Base-by-base conservation (phyloP, 495 filamentous ascomycete species). In the Aspergillus biplanus region DNA sequence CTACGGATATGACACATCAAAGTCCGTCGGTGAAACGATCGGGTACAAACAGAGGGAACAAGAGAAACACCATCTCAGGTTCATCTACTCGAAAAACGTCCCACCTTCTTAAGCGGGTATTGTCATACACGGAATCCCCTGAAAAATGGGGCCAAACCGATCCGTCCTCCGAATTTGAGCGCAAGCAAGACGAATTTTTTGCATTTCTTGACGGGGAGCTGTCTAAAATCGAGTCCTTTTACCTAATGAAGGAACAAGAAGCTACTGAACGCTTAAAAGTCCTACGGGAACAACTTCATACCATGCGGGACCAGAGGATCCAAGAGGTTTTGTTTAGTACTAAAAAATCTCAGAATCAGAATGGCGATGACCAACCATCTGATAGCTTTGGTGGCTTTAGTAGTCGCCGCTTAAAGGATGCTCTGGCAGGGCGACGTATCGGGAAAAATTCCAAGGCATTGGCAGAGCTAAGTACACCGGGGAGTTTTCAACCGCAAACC, bases 151-250 rank as follows among this genome's bases (percentile, higher is more conserved):
- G 70, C 13, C 77, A 77, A 59, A 69, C 73, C 0, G 83, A 82
- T 54, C 67, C 59, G 4, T 18, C 75, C 69, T 47, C 78, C 72
- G 84, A 91, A 67, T 57, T 87, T 63, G 76, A 86, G 64, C 70
- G 82, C 31, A 83, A 86, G 15, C 86, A 92, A 68, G 83, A 84
- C 48, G 90, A 95, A 53, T 97, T 96, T 69, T 91, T 92, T 66
- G 73, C 70, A 0, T 97, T 91, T 67, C 75, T 97, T 48, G 91
- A 96, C 68, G 75, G 71, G 21, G 89, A 97, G 71, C 75, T 97
- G n/a, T 75, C 85, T 42, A 97, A 97, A 74, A 90, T 97, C 44
- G 92, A 97, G 67, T 72, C 80, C 0, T 97, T 97, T 71, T 96
- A 97, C 78, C 86, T 83, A 65, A 75, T 79, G 69, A 96, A 94